Conservation (phyloP, 2,329 filamentous ascomycete genomes). For the Colletotrichum tanaceti region DNA sequence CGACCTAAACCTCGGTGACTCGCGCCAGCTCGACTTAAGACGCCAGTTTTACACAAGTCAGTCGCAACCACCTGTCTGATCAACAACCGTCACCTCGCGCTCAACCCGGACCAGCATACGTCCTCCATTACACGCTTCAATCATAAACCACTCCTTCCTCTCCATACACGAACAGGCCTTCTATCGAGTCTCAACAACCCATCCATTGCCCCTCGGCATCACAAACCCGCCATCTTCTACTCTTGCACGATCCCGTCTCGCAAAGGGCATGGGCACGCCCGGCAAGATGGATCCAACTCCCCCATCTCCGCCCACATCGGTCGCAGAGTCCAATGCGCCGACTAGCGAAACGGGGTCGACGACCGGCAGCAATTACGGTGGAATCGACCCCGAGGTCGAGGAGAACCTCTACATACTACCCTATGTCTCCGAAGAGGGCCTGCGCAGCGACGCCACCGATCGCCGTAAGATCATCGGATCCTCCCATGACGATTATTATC, state of each 20-base stretch:
- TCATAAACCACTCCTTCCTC: not conserved
- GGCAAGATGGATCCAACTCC: slow-evolving; percentile 30
- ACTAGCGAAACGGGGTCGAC: slow-evolving; percentile 14
- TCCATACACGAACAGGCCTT: not conserved
- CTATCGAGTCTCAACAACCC: not conserved
- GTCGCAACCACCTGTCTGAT: not conserved
- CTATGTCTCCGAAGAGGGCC: slow-evolving; percentile 45
- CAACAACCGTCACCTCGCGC: not conserved
- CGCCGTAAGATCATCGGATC: slow-evolving; percentile 38
- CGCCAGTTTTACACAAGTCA: not conserved
- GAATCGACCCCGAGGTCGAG: slow-evolving; percentile 52
- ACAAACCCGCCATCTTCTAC: not conserved
- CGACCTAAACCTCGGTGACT: slow-evolving; percentile 19
- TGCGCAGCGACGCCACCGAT: slow-evolving; percentile 41
- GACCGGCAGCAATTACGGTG: slow-evolving; percentile 46
- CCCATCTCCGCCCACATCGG: slow-evolving; percentile 11
- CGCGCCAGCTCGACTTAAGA: slow-evolving; percentile 8
- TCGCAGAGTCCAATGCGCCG: slow-evolving; percentile 8
- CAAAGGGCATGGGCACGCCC: slow-evolving; percentile 16
- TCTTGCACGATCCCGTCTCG: not conserved
- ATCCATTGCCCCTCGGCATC: not conserved
- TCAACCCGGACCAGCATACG: not conserved
- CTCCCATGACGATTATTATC: slow-evolving; percentile 37
- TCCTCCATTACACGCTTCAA: not conserved
- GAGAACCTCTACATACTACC: slow-evolving; percentile 48